Percentiles rank a stretch among this genome's conserved stretches.
phyloP scores from a whole-genome alignment of 228 moss, liverwort and hornwort species.

The Sphagnum fallax region DNA sequence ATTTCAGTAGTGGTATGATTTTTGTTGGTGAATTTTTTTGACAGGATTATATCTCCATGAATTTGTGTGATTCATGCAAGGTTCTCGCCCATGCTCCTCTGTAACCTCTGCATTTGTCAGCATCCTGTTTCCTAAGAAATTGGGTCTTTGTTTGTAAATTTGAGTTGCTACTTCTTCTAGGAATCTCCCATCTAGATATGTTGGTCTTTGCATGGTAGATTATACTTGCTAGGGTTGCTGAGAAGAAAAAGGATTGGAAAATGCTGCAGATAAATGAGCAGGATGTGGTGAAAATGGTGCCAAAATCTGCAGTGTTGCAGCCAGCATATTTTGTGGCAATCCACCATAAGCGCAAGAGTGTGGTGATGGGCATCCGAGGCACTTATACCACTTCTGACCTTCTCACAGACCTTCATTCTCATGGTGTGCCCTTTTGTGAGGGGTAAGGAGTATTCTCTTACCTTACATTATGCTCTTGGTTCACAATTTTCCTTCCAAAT shows the following conservation, averaged over 20 bases:
- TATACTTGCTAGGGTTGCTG: no score
- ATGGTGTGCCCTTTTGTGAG: slow-evolving; percentile 55
- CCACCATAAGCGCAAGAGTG: slow-evolving; percentile 40
- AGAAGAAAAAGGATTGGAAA: no score
- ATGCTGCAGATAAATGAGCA: slow-evolving; percentile 38
- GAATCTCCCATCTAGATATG: no score
- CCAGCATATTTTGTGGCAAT: slow-evolving; percentile 80
- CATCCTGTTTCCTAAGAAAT: no score
- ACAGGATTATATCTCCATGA: no score
- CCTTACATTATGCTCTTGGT: background rate
- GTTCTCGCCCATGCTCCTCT: no score
- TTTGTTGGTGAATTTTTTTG: background rate
- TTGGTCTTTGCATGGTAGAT: no score
- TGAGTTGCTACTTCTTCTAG: no score
- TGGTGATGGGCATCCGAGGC: slow-evolving; percentile 78
- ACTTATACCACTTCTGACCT: slow-evolving; percentile 75
- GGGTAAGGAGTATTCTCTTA: slow-evolving; percentile 35
- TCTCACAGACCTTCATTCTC: slow-evolving; percentile 78
- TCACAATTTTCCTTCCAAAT: background rate
- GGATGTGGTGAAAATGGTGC: slow-evolving; percentile 51
- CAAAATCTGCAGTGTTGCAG: slow-evolving; percentile 46
- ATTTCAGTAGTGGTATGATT: no score
- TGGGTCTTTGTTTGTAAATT: no score
- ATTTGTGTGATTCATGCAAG: no score
- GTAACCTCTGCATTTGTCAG: no score